Base-by-base conservation (phyloP, 2,329 filamentous ascomycete genomes). In the Xylogone sp. region DNA sequence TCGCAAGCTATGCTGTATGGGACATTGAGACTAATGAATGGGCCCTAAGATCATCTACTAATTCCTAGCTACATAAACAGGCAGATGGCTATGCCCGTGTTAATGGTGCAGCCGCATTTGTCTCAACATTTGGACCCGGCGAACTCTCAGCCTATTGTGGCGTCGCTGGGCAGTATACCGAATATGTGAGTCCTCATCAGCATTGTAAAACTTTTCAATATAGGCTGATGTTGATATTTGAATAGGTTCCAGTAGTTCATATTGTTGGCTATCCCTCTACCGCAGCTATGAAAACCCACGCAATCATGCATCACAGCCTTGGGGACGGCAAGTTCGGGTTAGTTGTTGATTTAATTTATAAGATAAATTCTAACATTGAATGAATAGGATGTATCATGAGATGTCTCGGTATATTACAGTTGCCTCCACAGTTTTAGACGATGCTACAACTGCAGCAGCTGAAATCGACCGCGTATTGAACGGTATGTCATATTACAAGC, bases 81-180 rank as follows among this genome's bases (percentile, higher is more conserved):
- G 73, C 75, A 1, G 75, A 78, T 66, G 75, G 75, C 7, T 78
- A 78, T 59, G 72, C 72, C 20, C 69, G 75, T 42, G 66, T 77
- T 43, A 75, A 73, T 18, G 72, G 73, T n/a, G 71, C 74, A 2
- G 68, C 68, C 18, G 73, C 73, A 4, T 50, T 78, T 9, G 57
- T 78, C 24, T 78, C 75, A 6, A 76, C 74, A 1, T 77, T 76
- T 55, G 75, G 75, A 16, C 73, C 76, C 6, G 75, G 75, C 9
- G 75, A 78, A 59, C 64, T 77, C 16, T 81, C 78, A 2, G 77
- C 78, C 9, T 69, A 82, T 57, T 81, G 82, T 56, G 79, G 75
- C 27, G 75, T 81, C 55, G 79, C 78, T 2, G 81, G 80, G 0
- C 75, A 78, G 3, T 82, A 76, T 58, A 71, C 77, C 4, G 81